Base-by-base conservation (phyloP, 495 filamentous ascomycete genomes). In the Bacidia rubella region DNA sequence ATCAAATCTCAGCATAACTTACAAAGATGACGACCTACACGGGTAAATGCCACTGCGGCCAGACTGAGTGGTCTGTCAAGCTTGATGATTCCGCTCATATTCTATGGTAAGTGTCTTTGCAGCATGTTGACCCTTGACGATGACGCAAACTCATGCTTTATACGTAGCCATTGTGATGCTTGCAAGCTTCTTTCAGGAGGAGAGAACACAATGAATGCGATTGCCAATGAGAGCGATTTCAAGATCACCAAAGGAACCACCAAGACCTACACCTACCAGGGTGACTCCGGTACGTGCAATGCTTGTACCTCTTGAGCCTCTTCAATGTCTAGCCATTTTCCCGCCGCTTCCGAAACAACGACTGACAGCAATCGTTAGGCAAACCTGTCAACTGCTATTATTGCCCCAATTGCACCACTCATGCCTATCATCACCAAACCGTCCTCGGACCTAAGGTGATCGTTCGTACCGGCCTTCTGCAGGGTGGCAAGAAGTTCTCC, bases 311-410 rank as follows among this genome's bases (percentile, higher is more conserved):
- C 4, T 10, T 22, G 23, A 21, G 32, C 29, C n/a, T n/a, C n/a
- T n/a, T n/a, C n/a, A 17, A n/a, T 25, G 20, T 47, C 26, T 23
- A 20, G 40, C 49, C 3, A 39, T 26, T 15, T 26, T 21, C 46
- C 40, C 20, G 22, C 21, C 19, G 15, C 11, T 32, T 22, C 20
- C 29, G 29, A 5, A 35, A 35, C 29, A 17, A 41, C 12, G 27
- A 15, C n/a, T 24, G n/a, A 15, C 20, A 47, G 17, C 47, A 32
- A 7, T 42, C 21, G 9, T 5, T 20, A 72, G 70, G 73, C 53
- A 74, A 76, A 2, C 56, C 63, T 2, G 72, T 76, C 26, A 49
- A 74, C 62, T 77, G 74, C 65, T 75, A 70, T 62, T 76, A 72
- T 59, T 76, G 73, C 62, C 70, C 70, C 22, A 75, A 70, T 51